Evolutionary conservation across 257 asterid species (phyloP).

Genomic region (Echium plantagineum): DNA sequence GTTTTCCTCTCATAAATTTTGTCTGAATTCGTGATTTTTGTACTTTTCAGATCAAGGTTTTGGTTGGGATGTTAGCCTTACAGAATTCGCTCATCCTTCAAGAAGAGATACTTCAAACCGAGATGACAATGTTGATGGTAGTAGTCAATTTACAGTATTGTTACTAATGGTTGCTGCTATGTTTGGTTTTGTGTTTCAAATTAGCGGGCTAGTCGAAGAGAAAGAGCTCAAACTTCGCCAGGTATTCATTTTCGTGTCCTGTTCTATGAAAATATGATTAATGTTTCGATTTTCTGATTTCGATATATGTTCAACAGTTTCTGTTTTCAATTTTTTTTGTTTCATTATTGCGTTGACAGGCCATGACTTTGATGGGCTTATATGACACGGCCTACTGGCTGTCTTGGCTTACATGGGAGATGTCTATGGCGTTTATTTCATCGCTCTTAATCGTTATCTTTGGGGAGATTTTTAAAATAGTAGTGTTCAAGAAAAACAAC

Average conservation of each 20-base stretch:
- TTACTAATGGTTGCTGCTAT: slow-evolving; percentile 22
- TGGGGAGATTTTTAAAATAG: slow-evolving; percentile 22
- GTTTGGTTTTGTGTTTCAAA: slow-evolving; percentile 28
- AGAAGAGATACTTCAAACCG: background rate
- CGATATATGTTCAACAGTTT: no score
- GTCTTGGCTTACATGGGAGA: slow-evolving; percentile 35
- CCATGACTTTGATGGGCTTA: slow-evolving; percentile 36
- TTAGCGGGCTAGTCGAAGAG: slow-evolving; percentile 26
- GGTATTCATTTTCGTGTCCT: slow-evolving; percentile 10
- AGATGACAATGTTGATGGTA: background rate
- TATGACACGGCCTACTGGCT: slow-evolving; percentile 35
- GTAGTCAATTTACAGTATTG: slow-evolving; percentile 6
- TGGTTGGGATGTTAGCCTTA: slow-evolving; percentile 22
- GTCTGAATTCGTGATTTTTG: background rate
- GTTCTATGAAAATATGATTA: background rate
- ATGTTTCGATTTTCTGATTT: no score
- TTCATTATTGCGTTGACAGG: slow-evolving; percentile 13
- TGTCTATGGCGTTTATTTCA: slow-evolving; percentile 22
- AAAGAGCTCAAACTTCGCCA: slow-evolving; percentile 46
- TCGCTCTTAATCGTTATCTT: slow-evolving; percentile 23
- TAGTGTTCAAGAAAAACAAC: slow-evolving; percentile 23
- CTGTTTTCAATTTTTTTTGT: no score
- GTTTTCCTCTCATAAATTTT: background rate
- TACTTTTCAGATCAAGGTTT: slow-evolving; percentile 21
- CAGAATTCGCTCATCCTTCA: slow-evolving; percentile 30